Conservation (phyloP, 169 alveolate species). For the Cryptosporidium viatorum region DNA sequence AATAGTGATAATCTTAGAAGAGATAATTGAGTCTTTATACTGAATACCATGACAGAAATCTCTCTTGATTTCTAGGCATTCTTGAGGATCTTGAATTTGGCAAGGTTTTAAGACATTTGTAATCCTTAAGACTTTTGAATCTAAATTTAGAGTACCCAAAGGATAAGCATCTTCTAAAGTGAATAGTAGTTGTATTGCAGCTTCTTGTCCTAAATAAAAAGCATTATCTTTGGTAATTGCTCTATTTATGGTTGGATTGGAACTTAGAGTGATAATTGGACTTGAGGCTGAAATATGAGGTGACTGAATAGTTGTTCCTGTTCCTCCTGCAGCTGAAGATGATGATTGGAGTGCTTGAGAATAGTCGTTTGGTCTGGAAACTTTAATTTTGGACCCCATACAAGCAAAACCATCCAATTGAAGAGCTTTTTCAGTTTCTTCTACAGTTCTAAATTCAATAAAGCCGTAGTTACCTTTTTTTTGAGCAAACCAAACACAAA, state of each 20-base stretch:
- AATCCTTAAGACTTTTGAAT: slow-evolving; percentile 30
- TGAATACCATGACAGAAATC: slow-evolving; percentile 26
- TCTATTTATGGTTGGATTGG: neutral
- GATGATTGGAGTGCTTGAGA: slow-evolving; percentile 28
- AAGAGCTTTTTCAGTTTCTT: slow-evolving; percentile 91
- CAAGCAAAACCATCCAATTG: slow-evolving; percentile 91
- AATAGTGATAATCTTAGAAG: slow-evolving; percentile 7
- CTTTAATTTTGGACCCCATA: slow-evolving; percentile 89
- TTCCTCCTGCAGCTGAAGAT: neutral
- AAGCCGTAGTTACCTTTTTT: slow-evolving; percentile 93
- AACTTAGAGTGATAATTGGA: neutral
- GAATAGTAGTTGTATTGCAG: neutral
- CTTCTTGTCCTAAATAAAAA: neutral
- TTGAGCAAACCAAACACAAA: slow-evolving; percentile 93
- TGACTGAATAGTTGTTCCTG: neutral
- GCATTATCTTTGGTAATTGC: neutral
- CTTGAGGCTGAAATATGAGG: neutral
- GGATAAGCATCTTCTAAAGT: neutral
- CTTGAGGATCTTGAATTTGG: slow-evolving; percentile 8
- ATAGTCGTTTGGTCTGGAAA: slow-evolving; percentile 92
- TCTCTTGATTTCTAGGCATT: neutral
- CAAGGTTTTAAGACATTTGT: neutral
- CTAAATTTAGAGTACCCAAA: neutral
- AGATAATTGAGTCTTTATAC: slow-evolving; percentile 25
- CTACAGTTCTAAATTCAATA: slow-evolving; percentile 91